A percentile compares a stretch with the other conserved stretches of the same genome.
Conservation (phyloP, 2,329 filamentous ascomycete genomes). For the Plenodomus tracheiphilus region DNA sequence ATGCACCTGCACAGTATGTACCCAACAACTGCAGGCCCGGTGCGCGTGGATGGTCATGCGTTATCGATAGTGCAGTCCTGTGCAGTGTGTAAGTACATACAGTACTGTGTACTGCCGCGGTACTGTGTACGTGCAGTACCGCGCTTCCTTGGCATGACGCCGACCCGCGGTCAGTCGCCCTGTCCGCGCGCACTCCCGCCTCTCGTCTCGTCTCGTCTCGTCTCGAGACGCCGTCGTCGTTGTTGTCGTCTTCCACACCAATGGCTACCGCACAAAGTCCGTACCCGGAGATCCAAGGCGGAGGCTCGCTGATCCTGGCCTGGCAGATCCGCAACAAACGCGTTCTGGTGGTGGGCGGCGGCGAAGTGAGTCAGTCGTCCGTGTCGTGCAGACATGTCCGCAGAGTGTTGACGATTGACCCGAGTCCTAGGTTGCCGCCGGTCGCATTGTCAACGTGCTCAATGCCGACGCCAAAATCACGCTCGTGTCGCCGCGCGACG, state of each 20-base stretch:
- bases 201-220: no score
- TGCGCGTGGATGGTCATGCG: no score
- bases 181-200: constrained; percentile 28
- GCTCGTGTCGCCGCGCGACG: constrained; percentile 76
- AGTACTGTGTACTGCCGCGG: no score
- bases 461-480: constrained; percentile 92
- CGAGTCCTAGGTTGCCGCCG: constrained; percentile 80
- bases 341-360: constrained; percentile 90
- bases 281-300: constrained; percentile 83
- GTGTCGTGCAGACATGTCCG: neutral
- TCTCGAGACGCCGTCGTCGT: no score
- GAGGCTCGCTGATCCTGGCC: constrained; percentile 89
- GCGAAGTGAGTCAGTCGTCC: constrained; percentile 75
- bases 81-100: no score
- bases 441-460: constrained; percentile 89
- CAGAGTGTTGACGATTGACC: constrained; percentile 40
- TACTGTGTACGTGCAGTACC: no score
- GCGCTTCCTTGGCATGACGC: constrained; percentile 17
- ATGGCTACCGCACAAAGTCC: constrained; percentile 51
- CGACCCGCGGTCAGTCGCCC: constrained; percentile 11
- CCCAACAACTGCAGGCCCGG: no score
- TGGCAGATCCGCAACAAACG: constrained; percentile 92
- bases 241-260: constrained; percentile 21
- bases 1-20: no score
- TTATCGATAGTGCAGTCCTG: neutral